These are phyloP conservation scores for Mortierella claussenii DNA, from an alignment of 192 early-diverging fungal genomes.

Conservation along the genomic window DNA sequence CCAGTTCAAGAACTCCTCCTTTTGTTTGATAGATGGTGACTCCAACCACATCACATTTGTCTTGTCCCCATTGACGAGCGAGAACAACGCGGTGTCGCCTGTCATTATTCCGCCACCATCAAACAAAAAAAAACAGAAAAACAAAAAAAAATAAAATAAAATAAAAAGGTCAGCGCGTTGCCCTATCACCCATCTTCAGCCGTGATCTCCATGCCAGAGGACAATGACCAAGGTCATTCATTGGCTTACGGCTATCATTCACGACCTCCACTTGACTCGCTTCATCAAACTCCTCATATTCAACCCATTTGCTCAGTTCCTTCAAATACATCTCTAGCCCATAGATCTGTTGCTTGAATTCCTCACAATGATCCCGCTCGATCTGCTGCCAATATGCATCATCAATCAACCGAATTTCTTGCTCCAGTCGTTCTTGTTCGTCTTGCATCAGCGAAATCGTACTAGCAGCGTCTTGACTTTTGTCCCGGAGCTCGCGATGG, in stretches of 20 bases:
- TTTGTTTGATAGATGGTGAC: conserved; percentile 41
- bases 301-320: conserved; percentile 13
- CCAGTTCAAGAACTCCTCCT: conserved; percentile 40
- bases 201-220: no score
- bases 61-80: conserved; percentile 28
- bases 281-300: conserved; percentile 35
- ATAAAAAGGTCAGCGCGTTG: no score
- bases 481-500: no score
- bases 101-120: not conserved
- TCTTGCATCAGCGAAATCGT: not conserved
- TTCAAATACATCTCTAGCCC: conserved; percentile 21
- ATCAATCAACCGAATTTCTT: conserved; percentile 12
- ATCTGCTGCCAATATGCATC: conserved; percentile 26
- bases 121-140: not conserved
- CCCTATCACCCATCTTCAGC: no score
- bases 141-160: no score
- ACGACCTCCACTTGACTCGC: conserved; percentile 4
- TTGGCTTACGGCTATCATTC: conserved; percentile 26
- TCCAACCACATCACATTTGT: conserved; percentile 37
- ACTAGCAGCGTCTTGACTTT: not conserved
- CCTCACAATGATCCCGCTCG: conserved; percentile 13
- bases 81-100: conserved; percentile 28
- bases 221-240: not conserved
- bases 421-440: not conserved
- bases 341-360: conserved; percentile 5